Conservation (phyloP, 2,329 filamentous ascomycete genomes). For the Penicillium sp. region DNA sequence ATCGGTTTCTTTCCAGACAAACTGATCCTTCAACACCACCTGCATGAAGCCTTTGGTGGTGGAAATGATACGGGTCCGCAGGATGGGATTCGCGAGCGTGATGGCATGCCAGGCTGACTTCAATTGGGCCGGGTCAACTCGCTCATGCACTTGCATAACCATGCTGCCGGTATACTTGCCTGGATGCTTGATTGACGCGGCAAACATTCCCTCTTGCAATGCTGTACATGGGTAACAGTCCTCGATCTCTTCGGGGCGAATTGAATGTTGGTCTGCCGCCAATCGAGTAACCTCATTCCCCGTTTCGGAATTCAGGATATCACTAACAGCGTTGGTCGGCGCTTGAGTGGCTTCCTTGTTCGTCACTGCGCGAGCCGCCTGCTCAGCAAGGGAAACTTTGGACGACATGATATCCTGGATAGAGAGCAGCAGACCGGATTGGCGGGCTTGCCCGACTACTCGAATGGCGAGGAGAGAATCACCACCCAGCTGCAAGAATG, state of each 20-base stretch:
- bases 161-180: constrained; percentile 30
- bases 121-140: constrained; percentile 35
- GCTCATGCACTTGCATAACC: constrained; percentile 25
- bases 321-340: no score
- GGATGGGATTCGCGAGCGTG: constrained; percentile 36
- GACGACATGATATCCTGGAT: neutral
- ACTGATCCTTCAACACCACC: constrained; percentile 27
- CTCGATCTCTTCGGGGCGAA: constrained; percentile 18
- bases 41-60: constrained; percentile 20
- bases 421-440: neutral
- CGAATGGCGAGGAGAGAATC: constrained; percentile 59
- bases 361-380: neutral
- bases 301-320: no score
- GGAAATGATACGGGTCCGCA: constrained; percentile 39
- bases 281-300: neutral
- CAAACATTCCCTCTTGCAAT: constrained; percentile 38
- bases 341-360: neutral
- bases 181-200: constrained; percentile 30
- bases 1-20: constrained; percentile 40
- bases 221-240: constrained; percentile 35
- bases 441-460: neutral
- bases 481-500: constrained; percentile 60
- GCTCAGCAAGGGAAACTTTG: neutral
- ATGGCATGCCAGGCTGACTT: constrained; percentile 38
- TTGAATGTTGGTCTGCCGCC: constrained; percentile 3